Evolutionary conservation across 345 rosid genomes (phyloP).

Genomic region (Angophora floribunda): DNA sequence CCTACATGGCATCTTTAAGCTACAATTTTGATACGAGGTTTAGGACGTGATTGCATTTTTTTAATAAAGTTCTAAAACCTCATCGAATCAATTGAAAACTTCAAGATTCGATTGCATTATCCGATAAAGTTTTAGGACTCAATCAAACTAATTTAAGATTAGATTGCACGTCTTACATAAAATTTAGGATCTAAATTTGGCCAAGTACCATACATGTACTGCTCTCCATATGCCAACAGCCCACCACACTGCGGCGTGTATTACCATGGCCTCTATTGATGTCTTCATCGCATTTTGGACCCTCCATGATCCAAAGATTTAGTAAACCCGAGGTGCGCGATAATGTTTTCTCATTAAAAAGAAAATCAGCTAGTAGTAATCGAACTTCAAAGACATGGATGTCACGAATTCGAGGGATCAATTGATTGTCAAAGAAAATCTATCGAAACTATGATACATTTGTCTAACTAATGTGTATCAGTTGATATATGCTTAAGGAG

Average conservation of each 20-base stretch:
- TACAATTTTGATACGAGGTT: neutral
- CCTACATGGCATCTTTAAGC: neutral
- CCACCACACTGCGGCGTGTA: neutral
- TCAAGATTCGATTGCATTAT: too few relatives aligned
- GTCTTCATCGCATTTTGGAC: neutral
- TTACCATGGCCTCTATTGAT: neutral
- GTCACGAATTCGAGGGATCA: neutral
- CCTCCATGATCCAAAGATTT: neutral
- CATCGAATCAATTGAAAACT: too few relatives aligned
- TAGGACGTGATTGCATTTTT: neutral
- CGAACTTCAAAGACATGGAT: neutral
- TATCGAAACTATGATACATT: neutral
- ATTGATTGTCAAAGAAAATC: neutral
- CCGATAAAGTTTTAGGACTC: too few relatives aligned
- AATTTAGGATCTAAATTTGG: too few relatives aligned
- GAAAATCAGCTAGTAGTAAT: rapidly evolving
- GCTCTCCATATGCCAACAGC: neutral
- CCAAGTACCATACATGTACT: neutral
- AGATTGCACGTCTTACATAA: neutral
- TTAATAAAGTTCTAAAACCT: rapidly evolving
- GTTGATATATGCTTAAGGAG: neutral
- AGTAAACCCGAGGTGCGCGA: neutral
- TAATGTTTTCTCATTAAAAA: neutral
- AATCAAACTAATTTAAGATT: rapidly evolving
- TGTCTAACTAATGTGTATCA: neutral